phyloP scores from a whole-genome alignment of 208 protist species.

The Leishmania major region DNA sequence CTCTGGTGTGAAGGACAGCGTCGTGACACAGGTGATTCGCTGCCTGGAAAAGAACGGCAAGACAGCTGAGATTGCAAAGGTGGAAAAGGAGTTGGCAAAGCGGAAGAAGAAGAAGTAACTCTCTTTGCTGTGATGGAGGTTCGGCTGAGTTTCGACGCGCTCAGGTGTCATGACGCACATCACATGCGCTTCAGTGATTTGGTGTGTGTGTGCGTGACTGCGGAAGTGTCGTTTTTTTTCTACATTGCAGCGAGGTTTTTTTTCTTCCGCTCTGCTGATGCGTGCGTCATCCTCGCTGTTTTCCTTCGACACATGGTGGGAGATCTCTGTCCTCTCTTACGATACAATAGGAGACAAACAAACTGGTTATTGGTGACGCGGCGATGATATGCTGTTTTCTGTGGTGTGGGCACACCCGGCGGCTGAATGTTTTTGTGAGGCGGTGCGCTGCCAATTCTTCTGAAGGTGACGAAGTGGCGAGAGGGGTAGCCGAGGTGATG shows the following conservation, averaged over 20 bases:
- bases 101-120: constrained; percentile 59
- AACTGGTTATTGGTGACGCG: neutral
- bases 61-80: constrained; percentile 61
- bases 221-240: neutral
- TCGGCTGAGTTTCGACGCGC: neutral
- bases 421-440: neutral
- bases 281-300: neutral
- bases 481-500: neutral
- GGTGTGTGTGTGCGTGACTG: neutral
- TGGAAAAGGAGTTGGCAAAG: constrained; percentile 74
- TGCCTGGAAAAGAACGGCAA: constrained; percentile 72
- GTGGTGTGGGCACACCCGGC: neutral
- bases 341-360: neutral
- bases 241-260: neutral
- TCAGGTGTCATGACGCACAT: neutral
- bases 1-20: constrained; percentile 64
- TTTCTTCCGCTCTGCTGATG: neutral
- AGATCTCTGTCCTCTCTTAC: neutral
- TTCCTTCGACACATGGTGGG: neutral
- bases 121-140: neutral
- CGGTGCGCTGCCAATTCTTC: neutral
- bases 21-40: constrained; percentile 76
- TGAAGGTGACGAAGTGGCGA: neutral
- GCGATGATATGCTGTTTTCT: too few species aligned
- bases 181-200: constrained; percentile 1